Conservation (phyloP, 805 yeast genomes). For the Monosporozyma servazzii region DNA sequence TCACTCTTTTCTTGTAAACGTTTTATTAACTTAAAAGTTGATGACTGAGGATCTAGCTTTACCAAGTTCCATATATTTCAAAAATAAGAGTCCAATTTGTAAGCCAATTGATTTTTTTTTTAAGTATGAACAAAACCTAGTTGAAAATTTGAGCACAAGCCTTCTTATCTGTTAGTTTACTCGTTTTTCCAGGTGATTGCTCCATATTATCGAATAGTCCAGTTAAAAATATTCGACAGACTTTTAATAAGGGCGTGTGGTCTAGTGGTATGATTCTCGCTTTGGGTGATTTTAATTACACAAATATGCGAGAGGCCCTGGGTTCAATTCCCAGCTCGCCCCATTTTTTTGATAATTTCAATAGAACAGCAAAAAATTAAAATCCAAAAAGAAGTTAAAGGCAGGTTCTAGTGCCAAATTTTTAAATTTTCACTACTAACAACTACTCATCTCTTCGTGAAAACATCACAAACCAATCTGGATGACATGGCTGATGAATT, state of each 20-base stretch:
- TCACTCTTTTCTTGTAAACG: too few species aligned
- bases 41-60: too few species aligned
- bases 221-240: background rate
- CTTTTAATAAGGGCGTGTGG: conserved; percentile 33
- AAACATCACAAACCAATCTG: background rate
- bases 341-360: conserved; percentile 12
- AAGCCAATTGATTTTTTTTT: too few species aligned
- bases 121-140: too few species aligned
- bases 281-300: conserved; percentile 30
- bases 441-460: background rate
- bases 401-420: too few species aligned
- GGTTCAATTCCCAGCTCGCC: conserved; percentile 50
- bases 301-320: conserved; percentile 50
- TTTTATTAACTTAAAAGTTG: too few species aligned
- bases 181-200: too few species aligned
- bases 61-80: too few species aligned
- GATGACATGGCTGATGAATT: conserved; percentile 65
- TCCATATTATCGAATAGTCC: background rate
- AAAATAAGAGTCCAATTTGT: too few species aligned
- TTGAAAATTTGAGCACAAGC: too few species aligned
- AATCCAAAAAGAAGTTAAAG: background rate
- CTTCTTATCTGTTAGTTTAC: too few species aligned
- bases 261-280: conserved; percentile 51
- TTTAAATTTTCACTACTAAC: background rate
- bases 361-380: too few species aligned